Percentiles rank a stretch among this genome's conserved stretches.
Evolutionary conservation across 2,329 filamentous ascomycete genomes (phyloP).

Genomic region (Colletotrichum scovillei): DNA sequence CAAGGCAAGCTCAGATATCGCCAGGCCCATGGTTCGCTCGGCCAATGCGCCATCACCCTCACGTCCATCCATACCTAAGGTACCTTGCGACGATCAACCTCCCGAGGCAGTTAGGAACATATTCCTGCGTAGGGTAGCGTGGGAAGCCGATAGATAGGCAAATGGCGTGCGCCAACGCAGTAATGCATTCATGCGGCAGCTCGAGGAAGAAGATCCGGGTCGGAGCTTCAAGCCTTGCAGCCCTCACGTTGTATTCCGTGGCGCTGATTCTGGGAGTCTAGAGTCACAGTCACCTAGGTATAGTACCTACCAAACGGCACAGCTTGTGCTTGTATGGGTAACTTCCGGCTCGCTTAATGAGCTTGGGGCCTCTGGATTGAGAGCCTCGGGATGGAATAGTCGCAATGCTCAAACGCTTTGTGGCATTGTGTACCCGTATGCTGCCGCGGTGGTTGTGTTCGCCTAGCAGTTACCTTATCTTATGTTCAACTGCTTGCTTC

Average conservation of each 20-base stretch:
- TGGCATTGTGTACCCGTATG: background rate
- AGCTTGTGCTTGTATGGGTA: conserved; percentile 2
- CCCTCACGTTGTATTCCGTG: background rate
- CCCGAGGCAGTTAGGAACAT: background rate
- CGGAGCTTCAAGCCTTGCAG: background rate
- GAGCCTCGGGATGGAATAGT: background rate
- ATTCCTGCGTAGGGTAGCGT: background rate
- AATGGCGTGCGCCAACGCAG: background rate
- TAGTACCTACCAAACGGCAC: background rate
- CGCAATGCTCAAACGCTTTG: background rate
- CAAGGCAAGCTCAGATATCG: background rate
- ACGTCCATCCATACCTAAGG: background rate
- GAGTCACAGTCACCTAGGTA: no score
- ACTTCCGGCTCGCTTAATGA: background rate
- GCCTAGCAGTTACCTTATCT: background rate
- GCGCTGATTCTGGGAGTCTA: no score
- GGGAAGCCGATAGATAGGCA: background rate
- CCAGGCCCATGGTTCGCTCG: background rate
- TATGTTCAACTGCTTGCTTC: background rate
- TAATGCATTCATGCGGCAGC: background rate
- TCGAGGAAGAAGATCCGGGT: background rate
- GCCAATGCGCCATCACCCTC: background rate
- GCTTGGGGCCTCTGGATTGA: background rate
- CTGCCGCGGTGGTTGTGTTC: background rate
- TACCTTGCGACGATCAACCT: background rate